These are phyloP conservation scores for Trichoderma aggressivum DNA, from an alignment of 2,329 filamentous ascomycete genomes.

Conservation along the genomic window DNA sequence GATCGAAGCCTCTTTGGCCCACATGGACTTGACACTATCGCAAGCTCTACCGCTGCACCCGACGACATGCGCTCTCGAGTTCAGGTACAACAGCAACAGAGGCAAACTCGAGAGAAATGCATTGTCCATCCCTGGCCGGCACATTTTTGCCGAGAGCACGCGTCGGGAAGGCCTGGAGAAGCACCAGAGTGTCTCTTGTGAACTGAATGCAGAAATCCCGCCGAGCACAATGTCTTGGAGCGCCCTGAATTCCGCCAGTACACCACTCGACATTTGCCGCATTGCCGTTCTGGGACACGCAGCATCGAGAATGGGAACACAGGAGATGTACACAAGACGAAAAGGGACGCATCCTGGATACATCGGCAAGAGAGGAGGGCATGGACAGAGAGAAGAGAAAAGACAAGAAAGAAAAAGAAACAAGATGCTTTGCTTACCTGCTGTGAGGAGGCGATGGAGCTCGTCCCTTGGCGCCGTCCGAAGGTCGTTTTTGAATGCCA, in stretches of 20 bases:
- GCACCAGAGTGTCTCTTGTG: background rate
- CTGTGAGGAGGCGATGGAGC: constrained; percentile 47
- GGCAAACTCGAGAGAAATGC: background rate
- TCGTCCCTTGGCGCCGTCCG: constrained; percentile 43
- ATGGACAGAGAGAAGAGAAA: background rate
- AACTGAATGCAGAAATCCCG: background rate
- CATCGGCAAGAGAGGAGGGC: background rate
- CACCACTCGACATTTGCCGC: background rate
- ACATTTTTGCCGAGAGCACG: constrained; percentile 18
- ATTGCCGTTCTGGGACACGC: constrained; percentile 1
- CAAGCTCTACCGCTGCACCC: background rate
- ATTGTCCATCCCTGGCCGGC: constrained; percentile 12
- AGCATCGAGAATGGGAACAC: background rate
- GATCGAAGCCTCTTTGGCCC: constrained; percentile 1
- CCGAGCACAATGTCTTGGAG: constrained; percentile 14
- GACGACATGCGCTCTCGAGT: background rate
- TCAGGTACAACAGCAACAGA: background rate
- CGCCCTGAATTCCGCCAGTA: background rate
- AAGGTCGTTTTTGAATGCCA: constrained; percentile 27
- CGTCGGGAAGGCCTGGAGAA: background rate
- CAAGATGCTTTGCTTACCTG: constrained; percentile 42
- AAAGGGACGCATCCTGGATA: background rate
- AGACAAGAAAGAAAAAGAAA: background rate
- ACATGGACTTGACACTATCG: background rate
- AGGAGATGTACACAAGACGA: background rate